These are phyloP conservation scores for Mortierella sp. DNA, from an alignment of 371 early-diverging fungal genomes.

Conservation along the genomic window DNA sequence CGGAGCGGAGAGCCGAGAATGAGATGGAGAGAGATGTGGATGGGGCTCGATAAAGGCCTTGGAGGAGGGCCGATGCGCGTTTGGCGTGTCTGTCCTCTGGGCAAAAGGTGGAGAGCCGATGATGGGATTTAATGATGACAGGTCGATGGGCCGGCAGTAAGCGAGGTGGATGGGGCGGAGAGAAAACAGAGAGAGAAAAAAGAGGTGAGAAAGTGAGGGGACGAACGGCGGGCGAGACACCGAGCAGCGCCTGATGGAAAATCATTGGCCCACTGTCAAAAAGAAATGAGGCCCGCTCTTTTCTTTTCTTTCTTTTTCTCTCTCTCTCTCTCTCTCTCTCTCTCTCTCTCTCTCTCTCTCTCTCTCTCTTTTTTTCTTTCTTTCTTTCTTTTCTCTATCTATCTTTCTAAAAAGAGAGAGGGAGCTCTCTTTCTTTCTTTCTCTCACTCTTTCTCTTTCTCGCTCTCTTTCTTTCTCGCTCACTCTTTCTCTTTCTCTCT, in stretches of 20 bases:
- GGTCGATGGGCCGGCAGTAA: too few relatives aligned
- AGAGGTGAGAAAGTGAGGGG: neutral
- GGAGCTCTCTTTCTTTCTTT: too few relatives aligned
- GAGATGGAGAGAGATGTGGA: neutral
- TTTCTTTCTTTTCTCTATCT: neutral
- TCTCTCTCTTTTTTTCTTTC: too few relatives aligned
- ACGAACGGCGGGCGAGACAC: neutral
- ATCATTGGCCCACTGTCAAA: neutral
- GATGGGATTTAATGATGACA: neutral
- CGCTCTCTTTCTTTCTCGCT: neutral
- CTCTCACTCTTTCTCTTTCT: slow-evolving; percentile 1
- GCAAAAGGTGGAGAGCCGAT: neutral
- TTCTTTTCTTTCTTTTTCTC: neutral
- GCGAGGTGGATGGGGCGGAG: neutral
- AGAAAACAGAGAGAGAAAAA: neutral
- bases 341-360: too few relatives aligned
- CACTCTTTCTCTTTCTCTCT: neutral
- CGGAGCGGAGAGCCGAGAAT: neutral
- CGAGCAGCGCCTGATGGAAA: neutral
- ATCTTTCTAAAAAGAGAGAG: neutral
- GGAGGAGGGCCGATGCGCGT: neutral
- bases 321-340: neutral
- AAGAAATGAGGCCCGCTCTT: neutral
- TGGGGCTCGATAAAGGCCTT: neutral
- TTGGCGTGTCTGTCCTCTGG: neutral